Percentiles rank a stretch among this genome's conserved stretches.
These are phyloP conservation scores for Pichia occidentalis DNA, from an alignment of 805 yeast genomes.

Conservation along the genomic window DNA sequence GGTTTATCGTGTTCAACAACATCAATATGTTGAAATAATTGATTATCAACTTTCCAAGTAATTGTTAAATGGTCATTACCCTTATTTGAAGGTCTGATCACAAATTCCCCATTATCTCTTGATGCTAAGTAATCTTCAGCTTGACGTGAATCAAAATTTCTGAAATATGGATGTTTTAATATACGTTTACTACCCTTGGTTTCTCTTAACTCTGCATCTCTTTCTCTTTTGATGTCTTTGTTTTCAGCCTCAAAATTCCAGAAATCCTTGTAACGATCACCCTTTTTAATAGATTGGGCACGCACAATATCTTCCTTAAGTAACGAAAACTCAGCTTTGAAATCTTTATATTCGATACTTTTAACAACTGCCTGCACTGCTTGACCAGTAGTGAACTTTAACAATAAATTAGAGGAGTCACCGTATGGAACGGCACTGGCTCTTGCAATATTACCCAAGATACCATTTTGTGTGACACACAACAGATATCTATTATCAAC, in stretches of 20 bases:
- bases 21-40: conserved; percentile 85
- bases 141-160: conserved; percentile 72
- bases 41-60: conserved; percentile 94
- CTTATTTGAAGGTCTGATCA: conserved; percentile 88
- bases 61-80: conserved; percentile 85
- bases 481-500: conserved; percentile 40
- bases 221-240: conserved; percentile 52
- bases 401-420: conserved; percentile 34
- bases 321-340: conserved; percentile 70
- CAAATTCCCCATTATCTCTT: conserved; percentile 82
- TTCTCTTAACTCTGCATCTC: conserved; percentile 54
- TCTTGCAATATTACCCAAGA: conserved; percentile 34
- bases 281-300: conserved; percentile 39
- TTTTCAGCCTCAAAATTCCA: conserved; percentile 81
- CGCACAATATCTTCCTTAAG: conserved; percentile 55
- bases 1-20: conserved; percentile 69
- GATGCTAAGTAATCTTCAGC: conserved; percentile 94
- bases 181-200: conserved; percentile 67
- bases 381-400: conserved; percentile 55
- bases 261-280: conserved; percentile 47
- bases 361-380: conserved; percentile 80
- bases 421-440: conserved; percentile 38
- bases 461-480: conserved; percentile 50
- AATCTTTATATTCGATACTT: conserved; percentile 63
- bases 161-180: conserved; percentile 87